Conservation (phyloP, 352 stramenopile genomes). For the Globisporangium carolinianum region DNA sequence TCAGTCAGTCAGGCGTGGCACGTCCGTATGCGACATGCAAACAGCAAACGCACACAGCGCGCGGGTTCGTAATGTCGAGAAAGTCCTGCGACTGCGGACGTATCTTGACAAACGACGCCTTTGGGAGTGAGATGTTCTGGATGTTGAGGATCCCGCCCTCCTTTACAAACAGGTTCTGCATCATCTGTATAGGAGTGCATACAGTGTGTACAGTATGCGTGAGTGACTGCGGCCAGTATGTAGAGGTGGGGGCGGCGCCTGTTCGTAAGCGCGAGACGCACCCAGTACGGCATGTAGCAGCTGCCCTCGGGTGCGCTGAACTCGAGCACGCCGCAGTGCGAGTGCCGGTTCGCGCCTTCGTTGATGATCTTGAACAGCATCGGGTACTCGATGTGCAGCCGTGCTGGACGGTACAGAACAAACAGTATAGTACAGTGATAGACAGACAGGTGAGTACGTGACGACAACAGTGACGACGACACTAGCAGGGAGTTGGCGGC, state of each 20-base stretch:
- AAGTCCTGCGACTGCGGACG: slow-evolving; percentile 98
- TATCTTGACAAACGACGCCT: slow-evolving; percentile 98
- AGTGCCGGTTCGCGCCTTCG: slow-evolving; percentile 80
- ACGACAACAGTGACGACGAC: not conserved
- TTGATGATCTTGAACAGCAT: slow-evolving; percentile 98
- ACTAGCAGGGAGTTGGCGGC: not conserved
- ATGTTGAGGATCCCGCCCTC: slow-evolving; percentile 94
- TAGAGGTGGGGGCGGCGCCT: too few relatives aligned
- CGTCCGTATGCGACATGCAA: not conserved
- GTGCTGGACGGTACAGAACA: slow-evolving; percentile 25
- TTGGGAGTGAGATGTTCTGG: slow-evolving; percentile 93
- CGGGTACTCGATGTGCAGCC: slow-evolving; percentile 97
- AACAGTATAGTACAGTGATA: slow-evolving; percentile 2
- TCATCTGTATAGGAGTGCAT: slow-evolving; percentile 77
- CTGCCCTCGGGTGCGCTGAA: slow-evolving; percentile 97
- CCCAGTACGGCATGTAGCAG: slow-evolving; percentile 99
- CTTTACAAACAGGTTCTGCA: slow-evolving; percentile 97
- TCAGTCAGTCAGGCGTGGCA: not conserved
- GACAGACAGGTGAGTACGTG: slow-evolving; percentile 1
- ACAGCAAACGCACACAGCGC: slow-evolving; percentile 84
- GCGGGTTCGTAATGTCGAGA: slow-evolving; percentile 97
- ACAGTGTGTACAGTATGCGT: too few relatives aligned
- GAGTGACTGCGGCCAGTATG: too few relatives aligned
- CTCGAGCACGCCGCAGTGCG: slow-evolving; percentile 97
- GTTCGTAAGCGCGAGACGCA: slow-evolving; percentile 14